phyloP scores from a whole-genome alignment of 495 filamentous ascomycete species.

The Tuber brumale region DNA sequence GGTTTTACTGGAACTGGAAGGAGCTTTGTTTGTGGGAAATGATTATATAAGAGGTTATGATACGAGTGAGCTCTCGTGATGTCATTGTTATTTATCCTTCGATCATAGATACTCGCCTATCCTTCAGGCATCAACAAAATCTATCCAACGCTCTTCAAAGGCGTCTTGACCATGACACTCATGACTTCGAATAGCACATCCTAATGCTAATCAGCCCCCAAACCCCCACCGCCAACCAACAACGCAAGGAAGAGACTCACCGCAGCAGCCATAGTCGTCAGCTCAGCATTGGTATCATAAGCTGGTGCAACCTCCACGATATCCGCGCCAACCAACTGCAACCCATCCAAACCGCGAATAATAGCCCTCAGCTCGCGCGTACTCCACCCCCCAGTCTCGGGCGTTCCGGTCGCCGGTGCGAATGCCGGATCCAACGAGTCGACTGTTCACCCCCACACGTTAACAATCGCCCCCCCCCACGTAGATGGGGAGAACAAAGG shows the following conservation, averaged over 20 bases:
- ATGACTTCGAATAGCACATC: conserved; percentile 61
- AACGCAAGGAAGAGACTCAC: conserved; percentile 28
- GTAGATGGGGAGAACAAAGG: too few species aligned
- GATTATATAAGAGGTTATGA: background rate
- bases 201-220: background rate
- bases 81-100: background rate
- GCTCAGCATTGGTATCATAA: conserved; percentile 64
- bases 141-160: background rate
- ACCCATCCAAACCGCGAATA: conserved; percentile 62
- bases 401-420: conserved; percentile 76
- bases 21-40: background rate
- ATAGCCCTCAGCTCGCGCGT: conserved; percentile 71
- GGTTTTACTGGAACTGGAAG: background rate
- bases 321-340: conserved; percentile 74
- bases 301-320: conserved; percentile 69
- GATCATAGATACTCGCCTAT: background rate
- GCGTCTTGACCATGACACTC: conserved; percentile 58
- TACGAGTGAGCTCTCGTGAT: background rate
- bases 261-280: conserved; percentile 62
- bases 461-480: background rate
- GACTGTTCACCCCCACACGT: conserved; percentile 38
- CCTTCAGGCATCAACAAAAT: background rate
- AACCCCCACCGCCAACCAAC: background rate
- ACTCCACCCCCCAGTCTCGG: conserved; percentile 81
- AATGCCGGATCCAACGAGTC: conserved; percentile 83